Base-by-base conservation (phyloP, 345 rosid species). In the Noccaea caerulescens region DNA sequence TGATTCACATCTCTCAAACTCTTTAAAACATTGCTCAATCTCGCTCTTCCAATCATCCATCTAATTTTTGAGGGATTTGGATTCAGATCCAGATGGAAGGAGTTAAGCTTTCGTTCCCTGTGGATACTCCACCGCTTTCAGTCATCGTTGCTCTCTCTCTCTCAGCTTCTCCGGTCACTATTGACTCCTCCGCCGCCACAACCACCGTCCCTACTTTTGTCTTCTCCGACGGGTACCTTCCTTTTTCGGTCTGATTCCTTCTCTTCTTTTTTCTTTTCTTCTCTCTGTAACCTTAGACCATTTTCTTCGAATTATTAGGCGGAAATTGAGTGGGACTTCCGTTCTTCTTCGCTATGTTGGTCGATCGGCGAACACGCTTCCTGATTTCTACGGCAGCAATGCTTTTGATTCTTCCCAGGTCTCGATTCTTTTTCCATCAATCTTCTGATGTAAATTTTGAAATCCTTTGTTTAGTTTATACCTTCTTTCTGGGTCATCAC, bases 341-440 rank as follows among this genome's bases (percentile, higher is more conserved):
- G 91, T 80, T 27, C 84, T 90, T 73, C 92, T 89, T 5, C 89
- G 91, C 3, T 79, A 81, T 39, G 75, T 88, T 60, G 96, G 82
- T 63, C 84, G 95, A 18, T 72, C 80, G n/a, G 75, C 84, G 10
- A 57, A 8, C 20, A 45, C 37, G 34, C n/a, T 83, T 57, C 80
- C 80, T 20, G 34, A 69, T 64, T 80, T 92, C 20, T 92, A 86
- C 62, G 92, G 89, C 6, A 44, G 63, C 47, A 66, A 79, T 9
- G 80, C 75, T 0, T 80, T 37, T 66, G 86, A 89, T 44, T 82
- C 96, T 68, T 33, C 82, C 58, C 84, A 89, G 90, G 98, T 89
- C 32, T 68, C 9, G 16, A 13, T 43, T 36, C 57, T 10, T 10
- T 12, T n/a, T 11, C 1, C n/a, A n/a, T 71, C 44, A 3, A 23